phyloP scores from a whole-genome alignment of 2,329 filamentous ascomycete species.

The Fusarium miscanthi region DNA sequence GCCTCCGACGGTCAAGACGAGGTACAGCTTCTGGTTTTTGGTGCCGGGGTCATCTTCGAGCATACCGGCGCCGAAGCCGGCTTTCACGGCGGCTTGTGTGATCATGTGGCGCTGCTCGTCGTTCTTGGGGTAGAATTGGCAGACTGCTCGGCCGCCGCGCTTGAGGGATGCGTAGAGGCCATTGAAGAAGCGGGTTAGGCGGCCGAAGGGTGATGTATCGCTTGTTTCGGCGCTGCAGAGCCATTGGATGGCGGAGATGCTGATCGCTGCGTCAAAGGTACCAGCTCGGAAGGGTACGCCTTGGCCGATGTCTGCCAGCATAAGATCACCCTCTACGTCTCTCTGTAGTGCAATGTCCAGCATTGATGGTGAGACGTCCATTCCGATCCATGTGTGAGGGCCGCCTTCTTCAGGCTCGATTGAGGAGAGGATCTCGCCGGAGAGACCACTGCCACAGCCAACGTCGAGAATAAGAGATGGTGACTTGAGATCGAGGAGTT shows the following conservation, averaged over 20 bases:
- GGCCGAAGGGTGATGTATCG: conserved; percentile 82
- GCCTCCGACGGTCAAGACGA: conserved; percentile 90
- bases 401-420: conserved; percentile 76
- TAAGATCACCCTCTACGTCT: conserved; percentile 92
- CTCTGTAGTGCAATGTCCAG: conserved; percentile 92
- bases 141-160: conserved; percentile 88
- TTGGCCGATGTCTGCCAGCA: conserved; percentile 94
- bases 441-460: conserved; percentile 95
- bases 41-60: conserved; percentile 96
- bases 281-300: conserved; percentile 94
- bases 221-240: conserved; percentile 93
- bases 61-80: conserved; percentile 94
- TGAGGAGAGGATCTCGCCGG: conserved; percentile 90
- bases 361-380: conserved; percentile 97
- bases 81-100: conserved; percentile 86
- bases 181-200: conserved; percentile 89
- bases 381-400: conserved; percentile 95
- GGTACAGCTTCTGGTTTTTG: conserved; percentile 96
- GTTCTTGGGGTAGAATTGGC: conserved; percentile 99
- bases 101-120: conserved; percentile 93
- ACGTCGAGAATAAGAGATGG: conserved; percentile 94
- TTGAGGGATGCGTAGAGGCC: conserved; percentile 87
- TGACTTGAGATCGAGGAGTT: conserved; percentile 82
- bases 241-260: conserved; percentile 98
- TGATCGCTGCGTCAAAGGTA: conserved; percentile 93